These are phyloP conservation scores for Aspergillus kassunensis DNA, from an alignment of 495 filamentous ascomycete species.

Conservation along the genomic window DNA sequence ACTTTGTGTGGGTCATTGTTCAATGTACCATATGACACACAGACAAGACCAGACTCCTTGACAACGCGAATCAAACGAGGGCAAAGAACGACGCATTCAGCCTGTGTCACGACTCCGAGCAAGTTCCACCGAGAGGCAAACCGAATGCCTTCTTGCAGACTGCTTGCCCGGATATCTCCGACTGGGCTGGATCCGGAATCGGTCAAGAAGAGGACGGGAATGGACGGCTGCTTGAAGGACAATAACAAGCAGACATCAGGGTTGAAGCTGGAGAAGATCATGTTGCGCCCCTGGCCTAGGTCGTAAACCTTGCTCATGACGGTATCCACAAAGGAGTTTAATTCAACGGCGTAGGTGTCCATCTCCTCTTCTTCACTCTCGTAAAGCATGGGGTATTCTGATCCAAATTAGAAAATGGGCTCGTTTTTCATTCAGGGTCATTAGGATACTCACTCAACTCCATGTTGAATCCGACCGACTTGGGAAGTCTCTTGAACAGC, in stretches of 20 bases:
- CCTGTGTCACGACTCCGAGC: slow-evolving; percentile 80
- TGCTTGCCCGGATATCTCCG: slow-evolving; percentile 86
- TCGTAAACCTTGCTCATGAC: slow-evolving; percentile 85
- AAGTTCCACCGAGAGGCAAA: slow-evolving; percentile 95
- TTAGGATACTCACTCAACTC: slow-evolving; percentile 70
- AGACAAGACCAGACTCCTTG: slow-evolving; percentile 89
- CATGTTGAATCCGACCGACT: slow-evolving; percentile 89
- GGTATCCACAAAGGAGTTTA: slow-evolving; percentile 95
- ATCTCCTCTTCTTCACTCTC: slow-evolving; percentile 94
- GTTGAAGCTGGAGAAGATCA: slow-evolving; percentile 96
- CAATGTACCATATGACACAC: slow-evolving; percentile 84
- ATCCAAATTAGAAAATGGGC: slow-evolving; percentile 31
- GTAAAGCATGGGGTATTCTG: slow-evolving; percentile 92
- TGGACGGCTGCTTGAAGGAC: slow-evolving; percentile 93
- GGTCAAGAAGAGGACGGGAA: slow-evolving; percentile 90
- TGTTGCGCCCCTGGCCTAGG: slow-evolving; percentile 65
- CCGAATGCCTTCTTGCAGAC: slow-evolving; percentile 89
- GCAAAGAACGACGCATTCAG: slow-evolving; percentile 78
- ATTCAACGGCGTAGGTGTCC: slow-evolving; percentile 94
- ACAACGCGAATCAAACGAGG: slow-evolving; percentile 94
- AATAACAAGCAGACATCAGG: slow-evolving; percentile 92
- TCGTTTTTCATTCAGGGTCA: not conserved
- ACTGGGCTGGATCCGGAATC: slow-evolving; percentile 74
- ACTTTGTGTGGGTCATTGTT: slow-evolving; percentile 87
- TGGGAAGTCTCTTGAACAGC: slow-evolving; percentile 79